phyloP scores from a whole-genome alignment of 2,329 filamentous ascomycete species.

The Seiridium cupressi region DNA sequence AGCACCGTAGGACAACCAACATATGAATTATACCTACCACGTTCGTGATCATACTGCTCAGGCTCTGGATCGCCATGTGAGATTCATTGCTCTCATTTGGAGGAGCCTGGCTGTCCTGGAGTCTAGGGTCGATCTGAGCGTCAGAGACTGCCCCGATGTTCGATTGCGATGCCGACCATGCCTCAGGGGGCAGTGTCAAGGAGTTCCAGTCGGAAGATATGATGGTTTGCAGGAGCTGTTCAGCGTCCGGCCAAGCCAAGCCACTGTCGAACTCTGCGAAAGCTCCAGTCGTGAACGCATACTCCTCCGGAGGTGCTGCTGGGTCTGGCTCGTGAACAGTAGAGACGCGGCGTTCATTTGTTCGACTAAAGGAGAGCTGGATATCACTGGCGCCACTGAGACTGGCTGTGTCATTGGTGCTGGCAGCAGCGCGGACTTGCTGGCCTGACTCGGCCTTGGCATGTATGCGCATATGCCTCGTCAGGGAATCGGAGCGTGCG shows the following conservation, averaged over 20 bases:
- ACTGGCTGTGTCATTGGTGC: neutral
- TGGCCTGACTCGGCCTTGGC: neutral
- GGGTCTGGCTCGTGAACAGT: neutral
- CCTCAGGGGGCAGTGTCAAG: conserved; percentile 1
- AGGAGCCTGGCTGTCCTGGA: neutral
- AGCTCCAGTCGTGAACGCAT: neutral
- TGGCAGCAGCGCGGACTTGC: neutral
- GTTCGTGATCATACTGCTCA: conserved; percentile 6
- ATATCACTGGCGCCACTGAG: neutral
- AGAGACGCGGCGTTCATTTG: neutral
- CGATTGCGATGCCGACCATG: neutral
- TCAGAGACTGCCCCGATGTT: neutral
- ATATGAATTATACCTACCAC: neutral
- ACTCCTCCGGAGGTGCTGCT: neutral
- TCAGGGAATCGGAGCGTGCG: neutral
- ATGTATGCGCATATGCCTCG: conserved; percentile 4
- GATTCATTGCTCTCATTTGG: neutral
- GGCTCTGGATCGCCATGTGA: conserved; percentile 1
- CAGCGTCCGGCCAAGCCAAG: conserved; percentile 4
- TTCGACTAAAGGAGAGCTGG: neutral
- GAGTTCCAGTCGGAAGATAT: conserved; percentile 7
- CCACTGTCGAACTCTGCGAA: neutral
- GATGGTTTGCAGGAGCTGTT: conserved; percentile 3
- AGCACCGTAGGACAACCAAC: neutral
- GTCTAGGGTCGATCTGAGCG: neutral